Base-by-base conservation (phyloP, 2,329 filamentous ascomycete species). In the Ophiostoma triangulosporum region DNA sequence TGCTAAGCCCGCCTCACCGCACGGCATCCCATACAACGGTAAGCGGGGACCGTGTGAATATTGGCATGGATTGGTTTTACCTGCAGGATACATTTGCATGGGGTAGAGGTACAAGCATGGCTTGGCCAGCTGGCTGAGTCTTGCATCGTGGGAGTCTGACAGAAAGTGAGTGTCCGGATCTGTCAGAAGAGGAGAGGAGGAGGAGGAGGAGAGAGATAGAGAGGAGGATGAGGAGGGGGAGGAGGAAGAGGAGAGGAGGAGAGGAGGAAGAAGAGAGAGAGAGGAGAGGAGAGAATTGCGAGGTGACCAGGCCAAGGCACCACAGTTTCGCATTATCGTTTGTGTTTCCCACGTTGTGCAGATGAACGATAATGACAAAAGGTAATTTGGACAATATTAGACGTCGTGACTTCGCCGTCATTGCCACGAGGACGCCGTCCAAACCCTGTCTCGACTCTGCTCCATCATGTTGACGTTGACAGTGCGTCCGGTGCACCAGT, bases 91-190 rank as follows among this genome's bases (percentile, higher is more conserved):
- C 20, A 6, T 11, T 24, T 17, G 20, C 38, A 17, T 17, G 20
- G 24, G 43, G 26, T 17, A 14, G n/a, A 46, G 17, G 38, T 26
- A 54, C 52, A 50, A 54, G 26, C 52, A 54, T 32, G 52, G 52
- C 52, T 54, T 50, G 48, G 52, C 36, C n/a, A 24, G 26, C 29
- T 46, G 48, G 48, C 36, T 29, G 31, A 45, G 43, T 45, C 40
- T 45, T 45, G 24, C 8, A 9, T 8, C 43, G 17, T 29, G 43
- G 15, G 24, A 20, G 17, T 38, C n/a, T n/a, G n/a, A n/a, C n/a
- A n/a, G n/a, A n/a, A n/a, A n/a, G n/a, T 38, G n/a, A n/a, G n/a
- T n/a, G n/a, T n/a, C n/a, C n/a, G n/a, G n/a, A n/a, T n/a, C 38
- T 43, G 38, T 43, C 38, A 43, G 17, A 6, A 22, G 20, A 43